These are phyloP conservation scores for Pichia gijzeniarum DNA, from an alignment of 805 yeast genomes.

Conservation along the genomic window DNA sequence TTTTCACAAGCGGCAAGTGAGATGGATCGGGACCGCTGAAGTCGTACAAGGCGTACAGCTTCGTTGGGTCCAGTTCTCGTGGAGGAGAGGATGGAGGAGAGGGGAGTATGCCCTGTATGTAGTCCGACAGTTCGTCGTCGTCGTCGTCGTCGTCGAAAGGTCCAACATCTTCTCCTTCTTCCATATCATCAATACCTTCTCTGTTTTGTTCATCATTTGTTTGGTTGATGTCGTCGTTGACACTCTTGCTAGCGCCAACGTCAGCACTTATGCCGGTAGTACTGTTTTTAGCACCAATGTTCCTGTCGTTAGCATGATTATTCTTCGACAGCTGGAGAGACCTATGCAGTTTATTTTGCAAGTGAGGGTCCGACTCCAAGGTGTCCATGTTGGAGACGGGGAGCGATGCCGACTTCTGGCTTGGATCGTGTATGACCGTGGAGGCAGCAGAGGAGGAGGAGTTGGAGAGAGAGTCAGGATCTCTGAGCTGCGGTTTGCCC, in stretches of 20 bases:
- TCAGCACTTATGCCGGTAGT: neutral
- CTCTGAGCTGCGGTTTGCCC: neutral
- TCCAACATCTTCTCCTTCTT: no score
- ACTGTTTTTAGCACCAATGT: neutral
- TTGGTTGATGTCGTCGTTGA: no score
- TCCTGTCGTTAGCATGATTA: neutral
- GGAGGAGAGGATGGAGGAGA: constrained; percentile 80
- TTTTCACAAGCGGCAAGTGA: constrained; percentile 72
- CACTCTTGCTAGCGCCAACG: neutral
- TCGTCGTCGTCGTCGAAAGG: constrained; percentile 14
- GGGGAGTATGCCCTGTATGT: constrained; percentile 38
- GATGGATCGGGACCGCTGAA: constrained; percentile 91
- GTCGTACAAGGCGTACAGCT: constrained; percentile 79
- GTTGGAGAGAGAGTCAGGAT: constrained; percentile 16
- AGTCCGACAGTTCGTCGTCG: constrained; percentile 35
- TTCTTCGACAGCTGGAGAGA: constrained; percentile 2
- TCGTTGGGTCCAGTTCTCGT: constrained; percentile 72
- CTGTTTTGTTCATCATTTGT: no score
- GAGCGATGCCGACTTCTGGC: neutral
- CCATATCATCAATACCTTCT: no score
- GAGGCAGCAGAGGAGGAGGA: constrained; percentile 26
- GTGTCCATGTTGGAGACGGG: constrained; percentile 13
- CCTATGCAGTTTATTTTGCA: constrained; percentile 9
- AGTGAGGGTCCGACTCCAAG: constrained; percentile 20
- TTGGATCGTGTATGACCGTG: constrained; percentile 22